Percentiles rank a stretch among this genome's conserved stretches.
Evolutionary conservation across 208 protist genomes (phyloP).

Genomic region (Balamuthia mandrillaris): DNA sequence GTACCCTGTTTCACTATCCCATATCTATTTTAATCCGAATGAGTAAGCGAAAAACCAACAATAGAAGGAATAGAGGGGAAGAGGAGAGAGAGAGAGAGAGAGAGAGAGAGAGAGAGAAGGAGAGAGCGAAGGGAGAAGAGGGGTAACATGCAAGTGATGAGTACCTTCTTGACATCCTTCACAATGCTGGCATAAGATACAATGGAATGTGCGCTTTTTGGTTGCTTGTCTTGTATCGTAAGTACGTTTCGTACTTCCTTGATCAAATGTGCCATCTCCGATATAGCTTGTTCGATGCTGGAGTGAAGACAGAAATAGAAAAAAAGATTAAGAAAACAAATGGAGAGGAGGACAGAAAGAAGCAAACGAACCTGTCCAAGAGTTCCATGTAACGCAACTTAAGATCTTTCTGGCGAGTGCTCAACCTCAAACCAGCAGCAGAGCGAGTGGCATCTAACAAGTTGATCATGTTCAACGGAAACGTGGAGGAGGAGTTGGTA

Average conservation of each 20-base stretch:
- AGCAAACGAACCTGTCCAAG: neutral
- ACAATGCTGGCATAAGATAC: neutral
- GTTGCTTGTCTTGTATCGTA: neutral
- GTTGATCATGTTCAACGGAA: too few relatives aligned
- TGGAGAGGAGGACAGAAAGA: too few relatives aligned
- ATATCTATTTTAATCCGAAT: neutral
- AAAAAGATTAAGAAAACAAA: too few relatives aligned
- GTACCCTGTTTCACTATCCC: neutral
- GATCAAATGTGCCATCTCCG: neutral
- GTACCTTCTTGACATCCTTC: constrained; percentile 21
- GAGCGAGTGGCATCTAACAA: too few relatives aligned
- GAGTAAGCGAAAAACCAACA: too few relatives aligned
- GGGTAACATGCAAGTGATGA: too few relatives aligned
- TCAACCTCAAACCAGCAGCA: too few relatives aligned
- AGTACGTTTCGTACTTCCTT: neutral
- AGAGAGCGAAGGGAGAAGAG: neutral
- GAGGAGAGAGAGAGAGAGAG: too few relatives aligned
- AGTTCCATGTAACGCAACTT: neutral
- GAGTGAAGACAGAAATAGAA: too few relatives aligned
- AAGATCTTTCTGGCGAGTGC: neutral
- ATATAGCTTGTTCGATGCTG: neutral
- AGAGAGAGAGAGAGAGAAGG: too few relatives aligned
- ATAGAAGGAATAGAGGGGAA: too few relatives aligned
- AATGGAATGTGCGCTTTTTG: neutral
- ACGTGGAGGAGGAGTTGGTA: too few relatives aligned